phyloP scores from a whole-genome alignment of 139 green algal species.

The Edaphochlamys debaryana region DNA sequence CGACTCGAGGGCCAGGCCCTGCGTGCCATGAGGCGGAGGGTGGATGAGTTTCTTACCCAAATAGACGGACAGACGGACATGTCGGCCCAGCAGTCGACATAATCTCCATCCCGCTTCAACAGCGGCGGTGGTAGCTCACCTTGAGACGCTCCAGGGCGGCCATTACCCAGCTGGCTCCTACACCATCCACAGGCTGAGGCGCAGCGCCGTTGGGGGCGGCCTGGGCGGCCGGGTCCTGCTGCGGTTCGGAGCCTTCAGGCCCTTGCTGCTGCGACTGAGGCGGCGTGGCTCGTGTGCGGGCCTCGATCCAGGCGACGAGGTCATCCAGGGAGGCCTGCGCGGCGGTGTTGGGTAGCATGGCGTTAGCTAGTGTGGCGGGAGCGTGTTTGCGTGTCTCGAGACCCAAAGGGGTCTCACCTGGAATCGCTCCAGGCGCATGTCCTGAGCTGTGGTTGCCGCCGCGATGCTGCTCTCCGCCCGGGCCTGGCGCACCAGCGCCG shows the following conservation, averaged over 20 bases:
- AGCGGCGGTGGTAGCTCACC: no score
- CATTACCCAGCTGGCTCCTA: neutral
- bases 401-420: conserved; percentile 2
- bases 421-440: conserved; percentile 5
- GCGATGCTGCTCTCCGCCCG: conserved; percentile 13
- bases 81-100: no score
- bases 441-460: neutral
- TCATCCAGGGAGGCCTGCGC: conserved; percentile 22
- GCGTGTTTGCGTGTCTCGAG: no score
- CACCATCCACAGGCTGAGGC: neutral
- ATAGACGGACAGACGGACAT: no score
- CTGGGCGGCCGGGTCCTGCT: neutral
- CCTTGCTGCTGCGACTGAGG: no score
- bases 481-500: conserved; percentile 33
- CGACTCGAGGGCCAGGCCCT: conserved; percentile 46
- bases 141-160: conserved; percentile 2
- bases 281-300: no score
- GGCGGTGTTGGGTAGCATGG: neutral
- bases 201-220: neutral
- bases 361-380: no score
- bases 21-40: no score
- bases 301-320: conserved; percentile 1
- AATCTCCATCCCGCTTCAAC: no score
- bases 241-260: no score
- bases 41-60: no score